Base-by-base conservation (phyloP, 75 land plant genomes). In the Cupressus sempervirens region DNA sequence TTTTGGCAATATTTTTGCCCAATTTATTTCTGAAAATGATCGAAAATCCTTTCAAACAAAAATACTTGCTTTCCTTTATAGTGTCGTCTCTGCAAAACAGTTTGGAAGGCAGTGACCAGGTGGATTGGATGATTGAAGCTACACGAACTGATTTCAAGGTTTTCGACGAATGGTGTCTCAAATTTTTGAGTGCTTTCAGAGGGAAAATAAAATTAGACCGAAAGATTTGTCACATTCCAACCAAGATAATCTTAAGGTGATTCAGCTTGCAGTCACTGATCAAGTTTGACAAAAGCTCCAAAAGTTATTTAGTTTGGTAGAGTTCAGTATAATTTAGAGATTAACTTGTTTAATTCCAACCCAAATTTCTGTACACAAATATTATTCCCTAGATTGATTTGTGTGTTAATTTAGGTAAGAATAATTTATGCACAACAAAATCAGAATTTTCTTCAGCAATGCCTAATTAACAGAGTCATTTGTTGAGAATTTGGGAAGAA, bases 171-270 rank as follows among this genome's bases (percentile, higher is more conserved):
- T 34, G 13, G 43, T 36, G 14, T 18, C 43, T 5, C 40, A 75
- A 18, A 75, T 75, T 36, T 75, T 75, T 20, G 77, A 75, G 7
- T 75, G 16, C 77, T 75, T 75, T 75, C 77, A 75, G 40, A 40
- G 40, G 20, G 77, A 75, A 36, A 75, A 75, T 36, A 75, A 35
- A 15, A 36, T 75, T 75, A 75, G 36, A 34, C 77, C 40, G 5
- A 10, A 36, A 34, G 13, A 32, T 74, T 74, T 74, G 34, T 74
- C 36, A 16, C 36, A 35, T 35, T 41, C 18, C 62, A 18, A 56
- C 62, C 18, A 4, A 56, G 62, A 56, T 18, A 18, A 20, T 56
- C 20, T 76, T 11, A 76, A 76, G 80, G 11, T 76, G 45, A 36
- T 40, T 40, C 45, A 76, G 32, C 36, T 68, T 34, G 0, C 30